Base-by-base conservation (phyloP, 306 rosid genomes). In the Cyclanthera cordifolia region DNA sequence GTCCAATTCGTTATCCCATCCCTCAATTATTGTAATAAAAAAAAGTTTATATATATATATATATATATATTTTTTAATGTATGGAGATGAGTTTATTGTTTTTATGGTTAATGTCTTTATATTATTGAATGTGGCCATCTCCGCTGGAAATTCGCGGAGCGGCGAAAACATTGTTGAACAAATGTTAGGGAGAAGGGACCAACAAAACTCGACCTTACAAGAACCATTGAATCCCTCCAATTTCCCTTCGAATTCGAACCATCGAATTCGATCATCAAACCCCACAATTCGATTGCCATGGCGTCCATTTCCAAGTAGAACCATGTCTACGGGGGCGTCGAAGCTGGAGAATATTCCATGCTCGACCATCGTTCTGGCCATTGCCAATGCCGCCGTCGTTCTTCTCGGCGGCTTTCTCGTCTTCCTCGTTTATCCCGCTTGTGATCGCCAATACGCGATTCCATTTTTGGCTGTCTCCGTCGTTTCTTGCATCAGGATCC, bases 381-480 rank as follows among this genome's bases (percentile, higher is more conserved):
- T 75, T 43, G 76, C 68, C 39, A 88, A 91, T 61, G 4, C 37
- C 2, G 58, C 67, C 4, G 69, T 86, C 46, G 3, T 78, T 30
- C 1, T 83, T 2, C 8, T 63, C 1, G 90, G 88, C 6, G 70
- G 30, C 54, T 60, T 76, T 56, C 75, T 88, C 55, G 6, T 85
- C 15, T 0, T 69, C 48, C 20, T 67, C 21, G 75, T 60, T 32
- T 65, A 30, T 46, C 73, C 50, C 8, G 23, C 74, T 19, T 91
- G 95, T 58, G 57, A 70, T 24, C 65, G 53, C 67, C 82, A 20
- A 2, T 43, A 75, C 39, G 2, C 70, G 10, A 2, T 78, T 27
- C 91, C 90, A 0, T 67, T 85, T 58, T 5, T 72, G 10, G 70
- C 48, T 1, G 84, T 85, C 3, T 74, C 88, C 5, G 0, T 81